A percentile compares a stretch with the other conserved stretches of the same genome.
These are phyloP conservation scores for Metschnikowia proteae DNA, from an alignment of 805 yeast genomes.

Conservation along the genomic window DNA sequence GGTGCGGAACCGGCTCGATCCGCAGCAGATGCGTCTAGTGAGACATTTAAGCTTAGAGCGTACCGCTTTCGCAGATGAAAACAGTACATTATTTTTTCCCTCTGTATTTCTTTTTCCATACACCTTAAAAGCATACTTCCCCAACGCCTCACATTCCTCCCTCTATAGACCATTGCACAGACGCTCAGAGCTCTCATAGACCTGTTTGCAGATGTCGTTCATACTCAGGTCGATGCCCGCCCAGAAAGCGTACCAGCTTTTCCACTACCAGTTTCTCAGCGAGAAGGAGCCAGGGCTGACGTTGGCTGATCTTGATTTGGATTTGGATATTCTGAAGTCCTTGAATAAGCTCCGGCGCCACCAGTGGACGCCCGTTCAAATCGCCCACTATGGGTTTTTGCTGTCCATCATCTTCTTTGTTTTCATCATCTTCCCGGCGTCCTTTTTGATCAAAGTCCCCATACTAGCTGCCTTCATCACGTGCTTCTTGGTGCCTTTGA, in stretches of 20 bases:
- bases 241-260: conserved; percentile 39
- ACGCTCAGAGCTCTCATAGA: too few species aligned
- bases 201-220: not conserved
- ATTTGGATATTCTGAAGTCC: conserved; percentile 42
- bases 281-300: conserved; percentile 49
- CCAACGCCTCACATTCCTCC: not conserved
- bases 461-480: conserved; percentile 40
- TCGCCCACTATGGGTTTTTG: conserved; percentile 49
- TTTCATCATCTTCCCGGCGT: conserved; percentile 54
- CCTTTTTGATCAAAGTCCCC: conserved; percentile 39
- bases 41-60: not conserved
- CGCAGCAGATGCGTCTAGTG: not conserved
- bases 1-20: conserved; percentile 2
- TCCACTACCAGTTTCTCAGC: conserved; percentile 50
- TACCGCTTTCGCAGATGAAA: conserved; percentile 1
- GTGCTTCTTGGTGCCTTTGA: conserved; percentile 62
- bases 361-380: conserved; percentile 45
- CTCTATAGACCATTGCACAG: too few species aligned
- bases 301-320: conserved; percentile 49
- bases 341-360: conserved; percentile 41
- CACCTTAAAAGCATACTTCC: not conserved
- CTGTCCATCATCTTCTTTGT: conserved; percentile 54
- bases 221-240: conserved; percentile 26
- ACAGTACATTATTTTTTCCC: not conserved
- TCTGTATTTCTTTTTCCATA: not conserved